Base-by-base conservation (phyloP, 331 rosid species). In the Rhamnella rubrinervis region DNA sequence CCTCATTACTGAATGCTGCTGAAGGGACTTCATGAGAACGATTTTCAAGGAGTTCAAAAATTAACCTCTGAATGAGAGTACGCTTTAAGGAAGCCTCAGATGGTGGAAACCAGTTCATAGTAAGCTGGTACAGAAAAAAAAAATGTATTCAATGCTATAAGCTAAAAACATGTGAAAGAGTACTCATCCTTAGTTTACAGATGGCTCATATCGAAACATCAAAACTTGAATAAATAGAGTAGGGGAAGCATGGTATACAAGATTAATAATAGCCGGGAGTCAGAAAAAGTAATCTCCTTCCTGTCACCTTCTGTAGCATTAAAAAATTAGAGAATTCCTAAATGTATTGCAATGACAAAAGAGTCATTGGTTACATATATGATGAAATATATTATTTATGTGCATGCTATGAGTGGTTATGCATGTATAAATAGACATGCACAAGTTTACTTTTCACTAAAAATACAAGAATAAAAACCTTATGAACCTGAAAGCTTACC, bases 1-100 rank as follows among this genome's bases (percentile, higher is more conserved):
- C 77, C 31, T 82, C 85, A 17, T 87, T 90, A 67, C 81, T 78
- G 71, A 83, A 72, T 41, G 79, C 84, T 46, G 89, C 80, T 59
- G 87, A 68, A 59, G 86, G 76, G 70, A 65, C 74, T 75, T 84
- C 89, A 20, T 51, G 66, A 67, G 71, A 75, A 37, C 65, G 78
- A 74, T 73, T 82, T 80, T 79, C 88, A 78, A 93, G 77, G 16
- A 88, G 93, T 73, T 81, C 88, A 66, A 72, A 88, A 69, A 93
- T 88, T 76, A 90, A 73, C 77, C 77, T 93, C 92, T 90, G 96
- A 75, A 93, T 88, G 70, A 87, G 79, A 52, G 92, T 82, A 62
- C 98, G 89, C 92, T 93, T 93, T 72, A 88, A 88, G 57, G 87
- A 93, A 60, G 97, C 97, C 84, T 93, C 98, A 1, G 88, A 78